These are phyloP conservation scores for Vanrija humicola DNA, from an alignment of 1,284 basidiomycete genomes.

Conservation along the genomic window DNA sequence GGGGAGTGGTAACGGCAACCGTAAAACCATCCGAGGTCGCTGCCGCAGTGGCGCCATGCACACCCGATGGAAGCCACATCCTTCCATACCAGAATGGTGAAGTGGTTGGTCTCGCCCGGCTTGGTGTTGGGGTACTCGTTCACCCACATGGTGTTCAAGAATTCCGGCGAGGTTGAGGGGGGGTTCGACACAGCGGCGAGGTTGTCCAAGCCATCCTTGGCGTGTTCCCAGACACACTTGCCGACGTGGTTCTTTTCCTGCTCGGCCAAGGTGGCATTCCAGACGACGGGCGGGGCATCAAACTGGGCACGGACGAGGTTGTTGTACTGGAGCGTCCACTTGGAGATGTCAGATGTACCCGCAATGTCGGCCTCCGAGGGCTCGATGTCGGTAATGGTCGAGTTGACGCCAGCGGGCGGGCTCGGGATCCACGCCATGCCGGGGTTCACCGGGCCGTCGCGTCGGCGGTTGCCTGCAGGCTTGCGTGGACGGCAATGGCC, in stretches of 20 bases:
- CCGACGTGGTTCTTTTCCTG: not conserved
- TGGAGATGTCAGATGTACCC: conserved; percentile 4
- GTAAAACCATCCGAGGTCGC: too few species aligned
- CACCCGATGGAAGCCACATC: conserved; percentile 36
- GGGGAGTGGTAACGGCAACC: too few species aligned
- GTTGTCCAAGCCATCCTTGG: conserved; percentile 4
- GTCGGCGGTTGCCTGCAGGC: too few species aligned
- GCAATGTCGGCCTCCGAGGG: not conserved
- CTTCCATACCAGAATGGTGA: conserved; percentile 46
- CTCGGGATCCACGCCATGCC: too few species aligned
- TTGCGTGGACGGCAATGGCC: too few species aligned
- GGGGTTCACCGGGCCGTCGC: too few species aligned
- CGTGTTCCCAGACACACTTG: conserved; percentile 1
- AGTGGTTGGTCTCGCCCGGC: conserved; percentile 37
- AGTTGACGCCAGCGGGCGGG: too few species aligned
- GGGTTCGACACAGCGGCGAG: too few species aligned
- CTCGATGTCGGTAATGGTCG: not conserved
- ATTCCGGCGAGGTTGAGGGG: too few species aligned
- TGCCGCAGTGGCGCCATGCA: conserved; percentile 2
- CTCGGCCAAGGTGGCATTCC: conserved; percentile 5
- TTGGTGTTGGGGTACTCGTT: conserved; percentile 5
- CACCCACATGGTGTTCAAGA: too few species aligned
- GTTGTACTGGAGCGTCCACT: conserved; percentile 10
- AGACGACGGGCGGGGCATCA: not conserved
- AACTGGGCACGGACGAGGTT: conserved; percentile 12